These are phyloP conservation scores for Naganishia liquefaciens DNA, from an alignment of 1,284 basidiomycete genomes.

Conservation along the genomic window DNA sequence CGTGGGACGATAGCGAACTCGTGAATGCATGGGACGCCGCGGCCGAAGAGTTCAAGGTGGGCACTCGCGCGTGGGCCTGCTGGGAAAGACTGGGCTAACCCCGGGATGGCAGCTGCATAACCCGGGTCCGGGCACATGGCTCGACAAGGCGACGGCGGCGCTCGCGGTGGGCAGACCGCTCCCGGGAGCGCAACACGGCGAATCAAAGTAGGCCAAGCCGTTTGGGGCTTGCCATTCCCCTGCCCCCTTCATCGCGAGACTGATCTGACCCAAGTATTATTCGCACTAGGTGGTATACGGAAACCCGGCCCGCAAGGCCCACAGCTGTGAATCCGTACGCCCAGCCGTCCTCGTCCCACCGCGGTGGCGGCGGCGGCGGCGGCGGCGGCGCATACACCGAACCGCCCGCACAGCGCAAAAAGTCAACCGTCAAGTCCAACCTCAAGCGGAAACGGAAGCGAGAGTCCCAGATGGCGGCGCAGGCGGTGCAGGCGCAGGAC, in stretches of 20 bases:
- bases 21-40: slow-evolving; percentile 51
- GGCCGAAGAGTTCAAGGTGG: slow-evolving; percentile 52
- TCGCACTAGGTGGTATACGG: slow-evolving; percentile 31
- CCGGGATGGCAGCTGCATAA: slow-evolving; percentile 47
- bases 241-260: background rate
- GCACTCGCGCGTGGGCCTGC: slow-evolving; percentile 16
- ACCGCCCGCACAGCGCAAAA: slow-evolving; percentile 11
- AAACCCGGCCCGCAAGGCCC: slow-evolving; percentile 21
- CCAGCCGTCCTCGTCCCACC: background rate
- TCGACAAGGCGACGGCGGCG: slow-evolving; percentile 53
- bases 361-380: background rate
- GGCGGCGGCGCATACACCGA: background rate
- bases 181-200: slow-evolving; percentile 42
- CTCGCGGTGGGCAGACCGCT: slow-evolving; percentile 45
- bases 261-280: slow-evolving; percentile 26
- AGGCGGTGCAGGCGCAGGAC: background rate
- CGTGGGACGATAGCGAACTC: slow-evolving; percentile 53
- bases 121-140: slow-evolving; percentile 53
- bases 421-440: slow-evolving; percentile 13
- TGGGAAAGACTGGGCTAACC: background rate
- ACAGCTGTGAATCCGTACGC: slow-evolving; percentile 10
- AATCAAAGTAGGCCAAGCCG: slow-evolving; percentile 42
- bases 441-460: slow-evolving; percentile 22
- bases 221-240: background rate
- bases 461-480: background rate